Evolutionary conservation across 2,329 filamentous ascomycete genomes (phyloP).

Genomic region (Colletotrichum sublineola): DNA sequence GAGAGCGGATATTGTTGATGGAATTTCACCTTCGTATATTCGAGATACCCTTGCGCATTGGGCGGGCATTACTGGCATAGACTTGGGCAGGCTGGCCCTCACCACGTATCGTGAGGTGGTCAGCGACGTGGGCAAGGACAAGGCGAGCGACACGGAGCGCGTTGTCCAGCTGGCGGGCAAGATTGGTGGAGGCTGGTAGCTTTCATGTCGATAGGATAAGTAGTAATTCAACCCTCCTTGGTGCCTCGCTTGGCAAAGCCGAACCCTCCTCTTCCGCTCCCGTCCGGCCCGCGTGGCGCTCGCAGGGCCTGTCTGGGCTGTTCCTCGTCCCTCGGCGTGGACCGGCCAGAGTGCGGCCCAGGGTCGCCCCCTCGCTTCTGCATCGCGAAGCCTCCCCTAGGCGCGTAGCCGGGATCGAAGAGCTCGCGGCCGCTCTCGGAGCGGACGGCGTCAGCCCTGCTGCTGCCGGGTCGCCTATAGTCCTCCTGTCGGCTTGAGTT

Average conservation of each 20-base stretch:
- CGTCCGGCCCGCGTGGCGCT: conserved; percentile 82
- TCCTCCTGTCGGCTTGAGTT: conserved; percentile 49
- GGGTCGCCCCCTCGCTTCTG: conserved; percentile 59
- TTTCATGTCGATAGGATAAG: conserved; percentile 27
- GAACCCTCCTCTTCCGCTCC: conserved; percentile 81
- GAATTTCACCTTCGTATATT: conserved; percentile 76
- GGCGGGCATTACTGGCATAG: conserved; percentile 78
- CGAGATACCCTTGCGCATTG: conserved; percentile 81
- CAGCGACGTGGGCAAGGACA: conserved; percentile 90
- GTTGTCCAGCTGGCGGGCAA: conserved; percentile 91
- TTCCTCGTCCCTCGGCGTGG: conserved; percentile 69
- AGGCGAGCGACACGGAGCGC: conserved; percentile 77
- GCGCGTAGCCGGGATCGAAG: conserved; percentile 81
- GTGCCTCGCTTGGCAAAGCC: conserved; percentile 78
- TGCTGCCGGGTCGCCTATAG: conserved; percentile 45
- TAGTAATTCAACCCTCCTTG: conserved; percentile 57
- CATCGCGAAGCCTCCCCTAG: conserved; percentile 69
- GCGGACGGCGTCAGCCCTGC: conserved; percentile 42
- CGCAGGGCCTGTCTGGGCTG: conserved; percentile 79
- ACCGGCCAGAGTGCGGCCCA: conserved; percentile 54
- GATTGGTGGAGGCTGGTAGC: conserved; percentile 92
- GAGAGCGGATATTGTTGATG: conserved; percentile 65
- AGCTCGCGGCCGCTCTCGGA: conserved; percentile 68
- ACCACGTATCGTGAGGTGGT: conserved; percentile 94
- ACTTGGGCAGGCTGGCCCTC: conserved; percentile 78